Evolutionary conservation across 2,329 filamentous ascomycete species (phyloP).

Genomic region (Penicillium occitanis): DNA sequence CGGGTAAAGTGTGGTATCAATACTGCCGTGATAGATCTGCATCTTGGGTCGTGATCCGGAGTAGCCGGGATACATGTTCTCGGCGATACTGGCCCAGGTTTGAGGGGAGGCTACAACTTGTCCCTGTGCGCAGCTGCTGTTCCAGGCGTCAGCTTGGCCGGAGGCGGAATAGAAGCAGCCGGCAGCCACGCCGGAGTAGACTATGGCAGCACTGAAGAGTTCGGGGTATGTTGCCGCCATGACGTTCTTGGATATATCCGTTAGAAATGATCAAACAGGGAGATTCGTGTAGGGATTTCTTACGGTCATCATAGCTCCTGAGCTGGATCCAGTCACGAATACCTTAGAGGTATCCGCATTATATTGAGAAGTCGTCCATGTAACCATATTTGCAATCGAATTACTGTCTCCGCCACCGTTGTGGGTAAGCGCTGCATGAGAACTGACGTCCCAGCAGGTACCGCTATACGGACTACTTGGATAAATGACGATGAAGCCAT

Average conservation of each 20-base stretch:
- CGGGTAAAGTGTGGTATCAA: constrained; percentile 52
- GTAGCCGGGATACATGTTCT: constrained; percentile 34
- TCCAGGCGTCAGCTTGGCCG: constrained; percentile 27
- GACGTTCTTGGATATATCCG: constrained; percentile 24
- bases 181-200: constrained; percentile 11
- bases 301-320: constrained; percentile 19
- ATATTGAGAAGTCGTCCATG: constrained; percentile 14
- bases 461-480: constrained; percentile 54
- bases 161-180: constrained; percentile 22
- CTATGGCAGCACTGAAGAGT: constrained; percentile 12
- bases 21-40: constrained; percentile 59
- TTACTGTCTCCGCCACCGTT: constrained; percentile 42
- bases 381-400: constrained; percentile 32
- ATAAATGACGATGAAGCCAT: constrained; percentile 53
- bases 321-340: constrained; percentile 13
- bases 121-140: constrained; percentile 28
- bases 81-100: constrained; percentile 26
- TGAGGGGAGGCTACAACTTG: constrained; percentile 25
- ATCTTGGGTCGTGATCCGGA: constrained; percentile 54
- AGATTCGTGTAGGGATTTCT: not conserved
- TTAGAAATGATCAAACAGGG: not conserved
- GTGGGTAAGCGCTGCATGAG: constrained; percentile 33
- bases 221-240: constrained; percentile 20
- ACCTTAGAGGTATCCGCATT: constrained; percentile 17
- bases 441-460: constrained; percentile 62